phyloP scores from a whole-genome alignment of 139 green algal genomes.

The Cymbomonas tetramitiformis region DNA sequence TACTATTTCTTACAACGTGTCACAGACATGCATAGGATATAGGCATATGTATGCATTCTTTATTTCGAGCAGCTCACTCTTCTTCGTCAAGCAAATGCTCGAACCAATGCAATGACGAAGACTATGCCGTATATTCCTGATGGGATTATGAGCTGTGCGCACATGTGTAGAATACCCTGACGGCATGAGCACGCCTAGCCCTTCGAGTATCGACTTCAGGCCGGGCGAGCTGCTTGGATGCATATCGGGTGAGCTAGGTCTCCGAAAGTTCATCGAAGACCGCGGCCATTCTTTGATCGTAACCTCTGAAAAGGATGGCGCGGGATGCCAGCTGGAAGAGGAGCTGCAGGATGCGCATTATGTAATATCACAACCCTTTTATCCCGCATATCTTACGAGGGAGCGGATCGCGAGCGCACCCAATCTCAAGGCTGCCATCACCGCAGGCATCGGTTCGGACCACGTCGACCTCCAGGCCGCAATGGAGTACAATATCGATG shows the following conservation, averaged over 20 bases:
- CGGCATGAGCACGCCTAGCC: neutral
- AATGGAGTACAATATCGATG: neutral
- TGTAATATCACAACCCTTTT: constrained; percentile 9
- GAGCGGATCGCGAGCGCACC: neutral
- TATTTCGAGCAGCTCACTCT: no score
- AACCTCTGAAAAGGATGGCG: neutral
- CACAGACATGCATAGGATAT: neutral
- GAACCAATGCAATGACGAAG: neutral
- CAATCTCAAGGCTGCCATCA: neutral
- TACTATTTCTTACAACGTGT: no score
- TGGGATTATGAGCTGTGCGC: no score
- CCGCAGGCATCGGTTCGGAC: constrained; percentile 1
- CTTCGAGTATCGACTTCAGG: neutral
- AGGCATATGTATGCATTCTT: no score
- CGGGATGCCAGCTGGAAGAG: neutral
- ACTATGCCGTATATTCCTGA: neutral
- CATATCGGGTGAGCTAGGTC: constrained; percentile 3
- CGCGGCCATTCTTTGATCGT: neutral
- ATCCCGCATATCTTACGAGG: neutral
- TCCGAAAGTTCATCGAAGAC: neutral
- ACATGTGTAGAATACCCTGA: no score
- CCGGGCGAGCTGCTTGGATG: constrained; percentile 9
- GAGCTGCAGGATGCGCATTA: neutral
- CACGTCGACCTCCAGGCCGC: constrained; percentile 1
- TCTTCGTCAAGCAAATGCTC: no score